Evolutionary conservation across 495 filamentous ascomycete genomes (phyloP), one percentile per base, ranked within the genome.

Genomic region (Hapsidospora chrysogenum): DNA sequence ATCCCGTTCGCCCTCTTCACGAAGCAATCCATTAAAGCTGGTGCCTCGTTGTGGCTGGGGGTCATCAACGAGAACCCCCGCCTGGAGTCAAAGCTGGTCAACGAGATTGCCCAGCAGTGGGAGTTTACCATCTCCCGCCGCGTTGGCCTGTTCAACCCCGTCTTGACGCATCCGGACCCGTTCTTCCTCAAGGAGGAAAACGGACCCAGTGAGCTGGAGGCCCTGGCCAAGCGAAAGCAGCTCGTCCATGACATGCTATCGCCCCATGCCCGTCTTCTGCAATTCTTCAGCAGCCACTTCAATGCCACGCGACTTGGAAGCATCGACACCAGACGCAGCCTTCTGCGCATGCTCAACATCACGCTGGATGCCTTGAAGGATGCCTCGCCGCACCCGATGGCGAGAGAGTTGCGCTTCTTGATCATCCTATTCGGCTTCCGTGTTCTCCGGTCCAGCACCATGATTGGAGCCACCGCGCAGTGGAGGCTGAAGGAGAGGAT

Each of bases 41-140:
- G 92, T 13, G 77, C 96, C 20, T 93, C 86, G 13, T 67, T 96
- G 7, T 99, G 92, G 92, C 70, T 93, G 29, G 85, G 86, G 18
- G 78, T 95, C 5, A 95, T 96, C 44, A 86, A 96, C 49, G 92
- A 96, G 48, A 96, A 94, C 47, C 85, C 87, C 11, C 67, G 65
- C 31, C 72, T 92, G 57, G 82, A 94, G 49, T 63, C 86, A 1
- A 76, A 80, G 30, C 70, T 99, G 31, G 50, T 96, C 16, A 70
- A 70, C 29, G 82, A 92, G 47, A 76, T 96, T 40, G 77, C 78
- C 3, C 75, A 80, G 45, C 74, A 80, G 32, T 99, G 89, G 84
- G 85, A 95, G 49, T 55, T 61, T 31, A 85, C 75, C 21, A 70
- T 93, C 17, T 67, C 78, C 41, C 77, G 71, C 43, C 67, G 63